These are phyloP conservation scores for Fraxinus cuspidata DNA, from an alignment of 257 asterid genomes.

Conservation along the genomic window DNA sequence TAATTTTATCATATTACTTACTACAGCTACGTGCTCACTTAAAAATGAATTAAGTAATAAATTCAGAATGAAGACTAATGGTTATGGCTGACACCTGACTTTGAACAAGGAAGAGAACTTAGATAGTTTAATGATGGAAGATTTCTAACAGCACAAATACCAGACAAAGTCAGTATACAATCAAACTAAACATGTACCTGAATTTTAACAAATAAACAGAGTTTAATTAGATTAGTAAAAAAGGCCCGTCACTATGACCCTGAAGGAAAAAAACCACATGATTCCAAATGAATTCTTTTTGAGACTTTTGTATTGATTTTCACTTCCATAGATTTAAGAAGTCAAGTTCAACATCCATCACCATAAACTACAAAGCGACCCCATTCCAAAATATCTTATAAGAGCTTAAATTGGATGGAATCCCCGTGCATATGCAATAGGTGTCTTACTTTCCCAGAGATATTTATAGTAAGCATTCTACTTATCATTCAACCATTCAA, in stretches of 20 bases:
- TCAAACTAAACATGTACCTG: conserved; percentile 99
- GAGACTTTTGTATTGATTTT: neutral
- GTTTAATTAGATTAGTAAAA: conserved; percentile 32
- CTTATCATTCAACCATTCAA: neutral
- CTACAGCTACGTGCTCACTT: conserved; percentile 13
- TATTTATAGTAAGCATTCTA: neutral
- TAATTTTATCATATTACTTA: conserved; percentile 40
- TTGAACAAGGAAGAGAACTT: neutral
- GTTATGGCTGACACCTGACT: neutral
- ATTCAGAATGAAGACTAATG: conserved; percentile 9
- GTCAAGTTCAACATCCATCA: neutral
- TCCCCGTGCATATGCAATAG: neutral
- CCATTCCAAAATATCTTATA: neutral
- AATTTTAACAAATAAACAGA: conserved; percentile 30
- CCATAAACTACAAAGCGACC: neutral
- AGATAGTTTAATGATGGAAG: too few relatives aligned
- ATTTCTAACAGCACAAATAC: neutral
- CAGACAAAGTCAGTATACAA: too few relatives aligned
- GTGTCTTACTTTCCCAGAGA: neutral
- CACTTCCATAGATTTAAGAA: neutral
- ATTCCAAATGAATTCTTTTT: neutral
- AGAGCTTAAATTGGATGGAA: neutral
- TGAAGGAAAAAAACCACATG: too few relatives aligned
- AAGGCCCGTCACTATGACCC: conserved; percentile 80
- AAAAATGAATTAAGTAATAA: neutral